Percentiles rank a stretch among this genome's conserved stretches.
Evolutionary conservation across 1,139 yeast genomes (phyloP).

Genomic region (Kazachstania sp.): DNA sequence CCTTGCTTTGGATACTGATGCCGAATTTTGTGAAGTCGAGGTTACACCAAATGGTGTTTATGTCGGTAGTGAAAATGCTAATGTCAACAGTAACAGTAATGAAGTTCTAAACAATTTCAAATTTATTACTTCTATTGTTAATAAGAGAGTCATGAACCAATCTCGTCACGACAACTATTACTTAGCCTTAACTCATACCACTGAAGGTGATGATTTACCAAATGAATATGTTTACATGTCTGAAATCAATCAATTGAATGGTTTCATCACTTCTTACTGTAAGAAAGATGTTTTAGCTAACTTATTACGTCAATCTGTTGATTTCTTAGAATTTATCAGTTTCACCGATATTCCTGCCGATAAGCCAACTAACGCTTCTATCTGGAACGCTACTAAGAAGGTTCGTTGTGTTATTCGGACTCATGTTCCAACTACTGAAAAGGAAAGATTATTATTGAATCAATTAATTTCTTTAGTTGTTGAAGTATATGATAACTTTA

Average conservation of each 20-base stretch:
- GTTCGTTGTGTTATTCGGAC: constrained; percentile 37
- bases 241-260: constrained; percentile 76
- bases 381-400: constrained; percentile 41
- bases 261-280: constrained; percentile 43
- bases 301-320: constrained; percentile 43
- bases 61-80: constrained; percentile 38
- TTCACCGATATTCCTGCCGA: constrained; percentile 73
- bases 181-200: constrained; percentile 74
- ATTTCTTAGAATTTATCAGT: constrained; percentile 56
- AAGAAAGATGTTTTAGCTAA: constrained; percentile 38
- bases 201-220: constrained; percentile 62
- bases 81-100: constrained; percentile 15
- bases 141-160: constrained; percentile 74
- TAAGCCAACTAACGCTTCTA: constrained; percentile 46
- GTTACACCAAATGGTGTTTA: constrained; percentile 52
- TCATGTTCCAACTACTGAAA: constrained; percentile 16
- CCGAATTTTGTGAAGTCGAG: constrained; percentile 55
- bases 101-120: constrained; percentile 33
- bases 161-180: constrained; percentile 70
- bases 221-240: constrained; percentile 77
- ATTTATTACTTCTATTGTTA: constrained; percentile 75
- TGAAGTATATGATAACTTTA: constrained; percentile 38
- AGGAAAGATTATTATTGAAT: constrained; percentile 24
- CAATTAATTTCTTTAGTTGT: constrained; percentile 30
- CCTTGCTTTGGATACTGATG: constrained; percentile 36